Base-by-base conservation (phyloP, 1,284 basidiomycete genomes). In the Cystobasidium sp. region DNA sequence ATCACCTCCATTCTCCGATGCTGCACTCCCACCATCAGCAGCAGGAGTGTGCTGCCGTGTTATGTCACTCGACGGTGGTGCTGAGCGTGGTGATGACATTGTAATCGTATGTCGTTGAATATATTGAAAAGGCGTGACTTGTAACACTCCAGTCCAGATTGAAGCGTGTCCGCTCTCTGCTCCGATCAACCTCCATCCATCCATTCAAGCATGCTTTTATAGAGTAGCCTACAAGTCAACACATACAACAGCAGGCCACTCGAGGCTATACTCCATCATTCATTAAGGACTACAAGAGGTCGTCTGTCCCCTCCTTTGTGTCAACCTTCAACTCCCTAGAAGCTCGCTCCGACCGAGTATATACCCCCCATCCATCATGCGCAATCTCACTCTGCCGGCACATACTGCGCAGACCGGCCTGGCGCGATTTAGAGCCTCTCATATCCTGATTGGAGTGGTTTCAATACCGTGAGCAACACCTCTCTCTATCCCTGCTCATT, bases 21-120 rank as follows among this genome's bases (percentile, higher is more conserved):
- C 31, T 31, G 31, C 31, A 31, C 31, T 31, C 31, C 12, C 55
- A 56, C 55, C 24, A 37, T 6, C 24, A 37, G 14, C 55, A 12
- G 53, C 66, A 1, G 66, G 66, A 20, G 66, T 68, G 43, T 68
- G 66, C 43, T 59, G 53, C 20, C 66, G 37, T 53, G 66, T 68
- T 9, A 68, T 49, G 18, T 49, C 66, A 14, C 24, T 53, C 7
- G 64, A 66, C 41, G 64, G 44, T 14, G 51, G 49, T 53, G 64
- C 64, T 22, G 64, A 66, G 22, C 43, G 31, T 16, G 64, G 64
- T n/a, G 64, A 66, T 8, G 51, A 66, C 64, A 66, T 66, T 46
- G 14, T 22, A 4, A 18, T 18, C 6, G 49, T 66, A 14, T 20
- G 1, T n/a, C n/a, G 16, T 37, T 16, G 22, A 20, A 31, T 16